These are phyloP conservation scores for Backusella morwellensis DNA, from an alignment of 192 early-diverging fungal genomes.

Conservation along the genomic window DNA sequence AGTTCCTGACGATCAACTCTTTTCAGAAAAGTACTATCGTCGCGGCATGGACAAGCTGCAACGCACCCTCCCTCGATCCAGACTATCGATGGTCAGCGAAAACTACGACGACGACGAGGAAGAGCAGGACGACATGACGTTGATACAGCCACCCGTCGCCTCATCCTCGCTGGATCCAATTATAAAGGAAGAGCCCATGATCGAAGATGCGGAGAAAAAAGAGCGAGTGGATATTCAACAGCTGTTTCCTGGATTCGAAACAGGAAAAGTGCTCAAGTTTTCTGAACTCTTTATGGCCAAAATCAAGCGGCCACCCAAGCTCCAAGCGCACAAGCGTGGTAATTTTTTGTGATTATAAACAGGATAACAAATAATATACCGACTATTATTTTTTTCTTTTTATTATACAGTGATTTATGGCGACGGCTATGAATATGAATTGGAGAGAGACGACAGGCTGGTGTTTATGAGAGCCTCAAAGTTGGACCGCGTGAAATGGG, in stretches of 20 bases:
- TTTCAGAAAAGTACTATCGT: conserved; percentile 45
- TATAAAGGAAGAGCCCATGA: conserved; percentile 5
- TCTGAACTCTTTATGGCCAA: conserved; percentile 57
- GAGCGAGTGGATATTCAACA: conserved; percentile 40
- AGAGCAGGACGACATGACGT: conserved; percentile 17
- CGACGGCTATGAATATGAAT: conserved; percentile 28
- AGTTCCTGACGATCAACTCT: conserved; percentile 63
- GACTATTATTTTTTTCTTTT: not conserved
- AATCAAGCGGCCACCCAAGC: conserved; percentile 36
- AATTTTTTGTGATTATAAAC: not conserved
- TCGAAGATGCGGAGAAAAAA: not conserved
- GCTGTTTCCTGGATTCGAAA: conserved; percentile 63
- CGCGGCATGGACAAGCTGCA: conserved; percentile 38
- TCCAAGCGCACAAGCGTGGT: conserved; percentile 37
- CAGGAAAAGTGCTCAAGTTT: conserved; percentile 57
- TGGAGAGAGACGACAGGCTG: conserved; percentile 29
- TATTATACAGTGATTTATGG: conserved; percentile 16
- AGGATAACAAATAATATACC: not conserved
- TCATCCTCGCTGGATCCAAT: not conserved
- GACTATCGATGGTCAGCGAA: conserved; percentile 32
- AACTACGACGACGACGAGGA: conserved; percentile 41
- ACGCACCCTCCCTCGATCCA: conserved; percentile 5
- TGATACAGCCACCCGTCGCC: not conserved
- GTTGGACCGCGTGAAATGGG: not conserved
- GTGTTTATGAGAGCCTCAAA: conserved; percentile 19